A percentile compares a stretch with the other conserved stretches of the same genome.
Conservation (phyloP, 176 grass and related monocot species). For the Avena insularis region DNA sequence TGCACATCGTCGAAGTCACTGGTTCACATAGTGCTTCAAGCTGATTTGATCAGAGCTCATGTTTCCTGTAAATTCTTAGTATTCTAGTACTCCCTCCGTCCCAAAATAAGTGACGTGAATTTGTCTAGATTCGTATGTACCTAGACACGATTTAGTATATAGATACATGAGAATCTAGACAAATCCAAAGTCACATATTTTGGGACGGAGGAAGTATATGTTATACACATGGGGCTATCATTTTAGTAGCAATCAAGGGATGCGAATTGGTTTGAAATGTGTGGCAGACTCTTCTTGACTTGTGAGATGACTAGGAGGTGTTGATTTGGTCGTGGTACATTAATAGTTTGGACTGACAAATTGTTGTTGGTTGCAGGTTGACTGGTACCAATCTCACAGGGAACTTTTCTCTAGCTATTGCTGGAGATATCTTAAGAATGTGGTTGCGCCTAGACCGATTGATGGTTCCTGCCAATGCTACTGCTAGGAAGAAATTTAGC, state of each 20-base stretch:
- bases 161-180: too few species aligned
- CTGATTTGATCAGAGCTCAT: neutral
- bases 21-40: conserved; percentile 11
- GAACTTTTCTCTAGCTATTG: neutral
- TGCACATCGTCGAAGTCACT: conserved; percentile 32
- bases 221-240: neutral
- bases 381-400: neutral
- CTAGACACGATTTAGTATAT: too few species aligned
- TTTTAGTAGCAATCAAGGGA: neutral
- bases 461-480: neutral
- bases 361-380: conserved; percentile 11
- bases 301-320: neutral
- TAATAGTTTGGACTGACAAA: neutral
- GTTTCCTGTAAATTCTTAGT: neutral
- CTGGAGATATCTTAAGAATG: neutral
- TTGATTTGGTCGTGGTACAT: conserved; percentile 15
- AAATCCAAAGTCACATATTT: neutral
- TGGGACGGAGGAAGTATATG: neutral
- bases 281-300: neutral
- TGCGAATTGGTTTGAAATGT: neutral
- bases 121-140: too few species aligned
- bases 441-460: neutral
- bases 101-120: too few species aligned
- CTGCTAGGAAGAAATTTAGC: neutral
- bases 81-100: too few species aligned